phyloP scores from a whole-genome alignment of 768 basidiomycete species.

The Mycena rosella region DNA sequence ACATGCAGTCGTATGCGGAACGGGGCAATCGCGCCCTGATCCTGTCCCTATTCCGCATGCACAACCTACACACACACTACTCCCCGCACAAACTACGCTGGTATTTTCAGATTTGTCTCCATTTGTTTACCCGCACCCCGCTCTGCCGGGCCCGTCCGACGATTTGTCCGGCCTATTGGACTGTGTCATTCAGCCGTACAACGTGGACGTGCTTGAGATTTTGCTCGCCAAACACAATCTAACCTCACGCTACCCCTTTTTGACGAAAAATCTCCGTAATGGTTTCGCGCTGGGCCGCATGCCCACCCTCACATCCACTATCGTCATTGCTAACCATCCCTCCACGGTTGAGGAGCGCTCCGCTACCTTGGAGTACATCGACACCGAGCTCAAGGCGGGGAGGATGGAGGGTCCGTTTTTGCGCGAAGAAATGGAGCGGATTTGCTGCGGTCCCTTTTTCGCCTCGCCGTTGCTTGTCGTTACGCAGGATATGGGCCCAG shows the following conservation, averaged over 20 bases:
- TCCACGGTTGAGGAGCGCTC: conserved; percentile 21
- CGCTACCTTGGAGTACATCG: conserved; percentile 29
- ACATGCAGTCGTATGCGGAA: conserved; percentile 14
- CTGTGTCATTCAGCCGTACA: conserved; percentile 47
- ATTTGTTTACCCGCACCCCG: not conserved
- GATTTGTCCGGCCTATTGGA: conserved; percentile 31
- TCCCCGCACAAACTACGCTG: not conserved
- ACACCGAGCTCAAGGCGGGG: conserved; percentile 6
- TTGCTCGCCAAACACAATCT: conserved; percentile 42
- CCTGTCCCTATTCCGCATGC: not conserved
- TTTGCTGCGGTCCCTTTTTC: conserved; percentile 41
- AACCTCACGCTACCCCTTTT: conserved; percentile 40
- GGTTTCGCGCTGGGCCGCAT: conserved; percentile 49
- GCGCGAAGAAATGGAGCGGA: conserved; percentile 28
- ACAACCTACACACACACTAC: not conserved
- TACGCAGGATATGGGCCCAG: conserved; percentile 27
- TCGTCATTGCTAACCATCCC: conserved; percentile 28
- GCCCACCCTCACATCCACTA: conserved; percentile 34
- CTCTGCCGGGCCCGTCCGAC: not conserved
- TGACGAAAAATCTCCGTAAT: conserved; percentile 43
- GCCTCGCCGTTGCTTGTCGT: conserved; percentile 41
- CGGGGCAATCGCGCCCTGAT: conserved; percentile 23
- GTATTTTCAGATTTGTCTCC: not conserved
- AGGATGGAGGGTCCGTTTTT: conserved; percentile 33
- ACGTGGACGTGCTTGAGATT: conserved; percentile 40